Evolutionary conservation across 495 filamentous ascomycete species (phyloP).

Genomic region (Neurospora pannonica): DNA sequence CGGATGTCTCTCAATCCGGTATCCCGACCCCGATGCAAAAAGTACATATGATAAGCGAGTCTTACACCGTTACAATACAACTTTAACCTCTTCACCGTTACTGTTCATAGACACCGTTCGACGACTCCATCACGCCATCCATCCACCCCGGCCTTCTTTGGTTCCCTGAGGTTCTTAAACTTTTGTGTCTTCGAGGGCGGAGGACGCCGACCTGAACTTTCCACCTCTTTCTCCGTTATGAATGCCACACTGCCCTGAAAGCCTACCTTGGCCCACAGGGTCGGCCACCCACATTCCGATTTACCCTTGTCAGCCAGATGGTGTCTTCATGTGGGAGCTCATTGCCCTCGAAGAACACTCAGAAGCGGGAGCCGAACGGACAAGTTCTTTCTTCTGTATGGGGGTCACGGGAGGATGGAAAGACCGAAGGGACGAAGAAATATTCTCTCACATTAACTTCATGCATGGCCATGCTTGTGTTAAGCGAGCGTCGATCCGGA

Average conservation of each 20-base stretch:
- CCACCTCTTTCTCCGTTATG: background rate
- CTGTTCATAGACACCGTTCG: background rate
- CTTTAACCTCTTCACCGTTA: background rate
- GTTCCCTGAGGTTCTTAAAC: background rate
- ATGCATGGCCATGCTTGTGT: background rate
- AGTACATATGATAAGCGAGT: background rate
- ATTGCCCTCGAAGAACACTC: background rate
- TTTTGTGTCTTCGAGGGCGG: background rate
- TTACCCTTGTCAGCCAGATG: background rate
- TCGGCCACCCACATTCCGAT: background rate
- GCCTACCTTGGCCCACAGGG: no score
- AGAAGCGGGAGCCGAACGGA: background rate
- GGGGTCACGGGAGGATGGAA: background rate
- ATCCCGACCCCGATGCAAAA: background rate
- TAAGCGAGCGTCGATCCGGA: background rate
- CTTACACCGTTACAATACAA: background rate
- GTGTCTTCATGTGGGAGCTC: no score
- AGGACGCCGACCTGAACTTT: background rate
- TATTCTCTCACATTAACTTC: background rate
- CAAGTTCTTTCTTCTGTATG: background rate
- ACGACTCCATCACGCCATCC: background rate
- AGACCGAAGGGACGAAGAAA: background rate
- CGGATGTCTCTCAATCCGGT: background rate
- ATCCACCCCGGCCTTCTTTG: no score
- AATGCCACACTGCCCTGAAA: background rate